These are phyloP conservation scores for Abrus precatorius DNA, from an alignment of 306 rosid species.

Conservation along the genomic window DNA sequence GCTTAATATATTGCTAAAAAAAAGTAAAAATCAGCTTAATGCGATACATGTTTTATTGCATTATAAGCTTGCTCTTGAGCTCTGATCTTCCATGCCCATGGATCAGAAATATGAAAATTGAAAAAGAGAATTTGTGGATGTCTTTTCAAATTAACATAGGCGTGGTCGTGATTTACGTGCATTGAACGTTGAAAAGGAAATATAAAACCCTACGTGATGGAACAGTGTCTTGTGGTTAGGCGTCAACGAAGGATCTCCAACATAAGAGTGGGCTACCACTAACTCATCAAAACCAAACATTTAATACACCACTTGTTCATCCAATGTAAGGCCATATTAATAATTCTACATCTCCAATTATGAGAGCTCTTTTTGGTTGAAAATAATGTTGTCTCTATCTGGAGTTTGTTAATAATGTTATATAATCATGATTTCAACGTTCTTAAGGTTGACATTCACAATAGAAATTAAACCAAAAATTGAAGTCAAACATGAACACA, in stretches of 20 bases:
- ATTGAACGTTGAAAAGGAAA: conserved; percentile 29
- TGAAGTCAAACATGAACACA: conserved; percentile 27
- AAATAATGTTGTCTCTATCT: conserved; percentile 4
- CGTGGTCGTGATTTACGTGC: background rate
- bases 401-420: background rate
- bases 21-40: background rate
- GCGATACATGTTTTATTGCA: background rate
- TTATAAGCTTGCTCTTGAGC: background rate
- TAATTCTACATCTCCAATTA: conserved; percentile 7
- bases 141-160: background rate
- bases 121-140: background rate
- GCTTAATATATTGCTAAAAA: background rate
- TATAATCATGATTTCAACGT: conserved; percentile 27
- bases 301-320: background rate
- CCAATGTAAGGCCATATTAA: conserved; percentile 16
- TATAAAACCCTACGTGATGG: conserved; percentile 1
- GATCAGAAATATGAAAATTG: background rate
- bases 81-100: background rate
- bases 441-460: conserved; percentile 3
- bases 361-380: background rate
- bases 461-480: conserved; percentile 1
- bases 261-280: conserved; percentile 42
- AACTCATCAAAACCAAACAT: conserved; percentile 29
- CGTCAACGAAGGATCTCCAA: conserved; percentile 1
- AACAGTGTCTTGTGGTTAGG: background rate